Percentiles rank a stretch among this genome's conserved stretches.
Evolutionary conservation across 2,329 filamentous ascomycete genomes (phyloP).

Genomic region (Nigrospora sphaerica): DNA sequence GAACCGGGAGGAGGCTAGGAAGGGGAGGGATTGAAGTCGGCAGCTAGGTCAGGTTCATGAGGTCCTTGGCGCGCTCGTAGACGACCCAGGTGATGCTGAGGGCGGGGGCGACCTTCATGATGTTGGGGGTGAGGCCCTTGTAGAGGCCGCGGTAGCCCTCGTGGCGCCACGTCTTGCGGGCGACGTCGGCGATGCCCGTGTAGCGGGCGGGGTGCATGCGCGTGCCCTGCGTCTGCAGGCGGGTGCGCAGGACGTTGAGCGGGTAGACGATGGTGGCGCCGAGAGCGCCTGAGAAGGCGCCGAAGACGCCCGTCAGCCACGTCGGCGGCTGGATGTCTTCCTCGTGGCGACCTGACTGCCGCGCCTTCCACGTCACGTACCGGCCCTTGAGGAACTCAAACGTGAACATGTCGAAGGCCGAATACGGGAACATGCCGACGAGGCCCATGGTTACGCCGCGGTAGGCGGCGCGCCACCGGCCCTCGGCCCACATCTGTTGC

Average conservation of each 20-base stretch:
- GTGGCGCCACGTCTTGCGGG: slow-evolving; percentile 69
- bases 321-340: slow-evolving; percentile 78
- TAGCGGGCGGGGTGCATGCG: slow-evolving; percentile 87
- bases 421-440: slow-evolving; percentile 95
- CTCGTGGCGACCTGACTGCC: slow-evolving; percentile 63
- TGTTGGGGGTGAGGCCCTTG: slow-evolving; percentile 89
- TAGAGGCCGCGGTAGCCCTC: slow-evolving; percentile 86
- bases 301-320: slow-evolving; percentile 79
- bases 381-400: slow-evolving; percentile 86
- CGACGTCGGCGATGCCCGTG: slow-evolving; percentile 84
- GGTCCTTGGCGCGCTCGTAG: slow-evolving; percentile 80
- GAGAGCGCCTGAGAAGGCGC: slow-evolving; percentile 83
- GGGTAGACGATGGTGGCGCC: slow-evolving; percentile 94
- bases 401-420: slow-evolving; percentile 90
- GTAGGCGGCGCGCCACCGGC: slow-evolving; percentile 73
- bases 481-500: slow-evolving; percentile 75
- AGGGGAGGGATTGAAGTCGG: neutral
- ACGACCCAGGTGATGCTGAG: slow-evolving; percentile 93
- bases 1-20: no score
- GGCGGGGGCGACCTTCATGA: slow-evolving; percentile 92
- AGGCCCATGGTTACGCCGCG: slow-evolving; percentile 90
- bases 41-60: slow-evolving; percentile 4
- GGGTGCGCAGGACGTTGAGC: slow-evolving; percentile 84
- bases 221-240: slow-evolving; percentile 90
- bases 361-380: slow-evolving; percentile 65